A percentile compares a stretch with the other conserved stretches of the same genome.
phyloP scores from a whole-genome alignment of 371 early-diverging fungal genomes.

The Syncephalastrum contaminatum region DNA sequence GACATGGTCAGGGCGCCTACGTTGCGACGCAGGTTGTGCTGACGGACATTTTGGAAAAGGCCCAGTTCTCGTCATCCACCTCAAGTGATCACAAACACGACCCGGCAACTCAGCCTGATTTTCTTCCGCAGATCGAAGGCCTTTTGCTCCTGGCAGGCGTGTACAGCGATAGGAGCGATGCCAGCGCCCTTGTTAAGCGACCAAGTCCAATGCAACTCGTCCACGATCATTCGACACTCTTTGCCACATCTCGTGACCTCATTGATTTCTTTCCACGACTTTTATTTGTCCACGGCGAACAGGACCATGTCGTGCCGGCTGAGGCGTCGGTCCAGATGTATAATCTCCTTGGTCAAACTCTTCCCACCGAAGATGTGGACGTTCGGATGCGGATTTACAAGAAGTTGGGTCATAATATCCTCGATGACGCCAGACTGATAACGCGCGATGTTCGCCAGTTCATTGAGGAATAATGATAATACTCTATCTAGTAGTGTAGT shows the following conservation, averaged over 20 bases:
- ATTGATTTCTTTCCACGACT: constrained; percentile 43
- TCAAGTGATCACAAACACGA: constrained; percentile 9
- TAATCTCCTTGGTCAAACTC: constrained; percentile 34
- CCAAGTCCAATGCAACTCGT: constrained; percentile 26
- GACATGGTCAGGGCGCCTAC: constrained; percentile 55
- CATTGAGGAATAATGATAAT: too few species aligned
- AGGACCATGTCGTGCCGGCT: constrained; percentile 32
- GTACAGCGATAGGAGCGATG: too few species aligned
- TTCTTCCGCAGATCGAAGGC: constrained; percentile 56
- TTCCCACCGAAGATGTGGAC: constrained; percentile 40
- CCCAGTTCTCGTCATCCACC: background rate
- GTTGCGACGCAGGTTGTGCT: constrained; percentile 40
- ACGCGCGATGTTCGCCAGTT: too few species aligned
- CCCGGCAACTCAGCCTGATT: constrained; percentile 14
- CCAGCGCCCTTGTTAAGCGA: background rate
- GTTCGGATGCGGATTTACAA: constrained; percentile 45
- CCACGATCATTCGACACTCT: constrained; percentile 18
- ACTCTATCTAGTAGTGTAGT: too few species aligned
- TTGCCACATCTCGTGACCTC: constrained; percentile 33
- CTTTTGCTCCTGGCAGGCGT: constrained; percentile 42
- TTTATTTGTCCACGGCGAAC: constrained; percentile 47
- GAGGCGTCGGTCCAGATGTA: constrained; percentile 43
- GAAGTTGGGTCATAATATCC: constrained; percentile 30
- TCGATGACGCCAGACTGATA: too few species aligned
- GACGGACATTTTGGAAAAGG: constrained; percentile 38